phyloP scores from a whole-genome alignment of 441 rosid genomes.

The Dalechampia spathulata region DNA sequence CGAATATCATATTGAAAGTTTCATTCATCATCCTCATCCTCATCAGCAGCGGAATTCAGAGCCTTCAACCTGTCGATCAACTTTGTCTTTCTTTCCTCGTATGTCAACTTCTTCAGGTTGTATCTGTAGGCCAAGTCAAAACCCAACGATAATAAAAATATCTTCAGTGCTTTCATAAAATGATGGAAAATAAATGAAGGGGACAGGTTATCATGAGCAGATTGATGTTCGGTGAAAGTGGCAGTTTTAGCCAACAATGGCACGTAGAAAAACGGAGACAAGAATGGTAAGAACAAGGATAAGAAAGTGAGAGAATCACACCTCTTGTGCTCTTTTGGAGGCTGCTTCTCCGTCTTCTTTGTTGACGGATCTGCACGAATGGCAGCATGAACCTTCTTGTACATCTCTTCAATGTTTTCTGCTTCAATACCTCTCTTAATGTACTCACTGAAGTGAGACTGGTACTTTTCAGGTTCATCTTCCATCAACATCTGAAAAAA shows the following conservation, averaged over 20 bases:
- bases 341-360: slow-evolving; percentile 54
- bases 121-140: slow-evolving; percentile 24
- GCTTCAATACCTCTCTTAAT: slow-evolving; percentile 60
- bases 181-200: background rate
- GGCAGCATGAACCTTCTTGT: slow-evolving; percentile 83
- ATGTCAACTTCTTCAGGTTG: slow-evolving; percentile 63
- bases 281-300: background rate
- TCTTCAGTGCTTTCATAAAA: background rate
- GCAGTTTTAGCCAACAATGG: background rate
- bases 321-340: slow-evolving; percentile 74
- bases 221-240: background rate
- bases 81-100: slow-evolving; percentile 62
- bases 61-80: slow-evolving; percentile 55
- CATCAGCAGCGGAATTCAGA: slow-evolving; percentile 59
- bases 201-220: background rate
- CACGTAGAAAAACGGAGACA: too few relatives aligned
- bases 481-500: slow-evolving; percentile 48
- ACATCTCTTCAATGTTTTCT: slow-evolving; percentile 56
- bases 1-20: background rate
- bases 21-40: slow-evolving; percentile 33
- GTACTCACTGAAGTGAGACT: slow-evolving; percentile 61
- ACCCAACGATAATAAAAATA: too few relatives aligned
- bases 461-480: slow-evolving; percentile 85
- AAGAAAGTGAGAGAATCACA: slow-evolving; percentile 1
- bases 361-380: slow-evolving; percentile 69